Evolutionary conservation across 2,329 filamentous ascomycete species (phyloP).

Genomic region (Canariomyces notabilis): DNA sequence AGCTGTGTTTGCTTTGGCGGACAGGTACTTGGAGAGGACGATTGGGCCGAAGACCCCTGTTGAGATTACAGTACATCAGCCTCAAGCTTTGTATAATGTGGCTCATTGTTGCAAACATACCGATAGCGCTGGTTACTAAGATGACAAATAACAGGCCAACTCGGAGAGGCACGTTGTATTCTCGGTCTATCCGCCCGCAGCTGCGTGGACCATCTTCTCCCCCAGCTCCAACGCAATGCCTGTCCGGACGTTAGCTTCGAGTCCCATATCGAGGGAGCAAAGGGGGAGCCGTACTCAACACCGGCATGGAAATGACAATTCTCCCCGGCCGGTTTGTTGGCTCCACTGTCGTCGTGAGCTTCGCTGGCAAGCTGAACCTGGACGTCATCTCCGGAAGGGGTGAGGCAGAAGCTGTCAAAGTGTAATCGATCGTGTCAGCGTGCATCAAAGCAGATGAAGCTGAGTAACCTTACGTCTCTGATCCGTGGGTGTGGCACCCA

Average conservation of each 20-base stretch:
- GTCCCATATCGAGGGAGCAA: not conserved
- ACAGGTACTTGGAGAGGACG: conserved; percentile 53
- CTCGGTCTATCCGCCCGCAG: conserved; percentile 43
- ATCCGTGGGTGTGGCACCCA: conserved; percentile 58
- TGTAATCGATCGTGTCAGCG: not conserved
- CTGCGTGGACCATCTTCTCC: conserved; percentile 33
- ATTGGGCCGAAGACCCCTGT: conserved; percentile 57
- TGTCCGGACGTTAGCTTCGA: conserved; percentile 26
- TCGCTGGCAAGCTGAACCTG: not conserved
- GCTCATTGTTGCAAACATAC: conserved; percentile 28
- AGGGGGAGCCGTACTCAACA: conserved; percentile 57
- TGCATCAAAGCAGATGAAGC: not conserved
- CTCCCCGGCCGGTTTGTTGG: conserved; percentile 25
- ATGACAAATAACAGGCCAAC: conserved; percentile 68
- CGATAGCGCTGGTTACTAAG: conserved; percentile 60
- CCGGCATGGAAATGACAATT: conserved; percentile 70
- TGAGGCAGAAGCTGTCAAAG: conserved; percentile 8
- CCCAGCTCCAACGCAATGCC: conserved; percentile 51
- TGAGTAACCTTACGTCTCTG: conserved; percentile 43
- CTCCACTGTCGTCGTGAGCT: not conserved
- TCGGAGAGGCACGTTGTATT: conserved; percentile 63
- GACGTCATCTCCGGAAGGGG: conserved; percentile 1
- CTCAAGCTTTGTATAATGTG: not conserved
- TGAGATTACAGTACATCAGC: not conserved
- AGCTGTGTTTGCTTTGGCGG: conserved; percentile 21